Evolutionary conservation across 164 flowering plant genomes (phyloP), one percentile per base, ranked within the genome.

Genomic region (Vitis vinifera): DNA sequence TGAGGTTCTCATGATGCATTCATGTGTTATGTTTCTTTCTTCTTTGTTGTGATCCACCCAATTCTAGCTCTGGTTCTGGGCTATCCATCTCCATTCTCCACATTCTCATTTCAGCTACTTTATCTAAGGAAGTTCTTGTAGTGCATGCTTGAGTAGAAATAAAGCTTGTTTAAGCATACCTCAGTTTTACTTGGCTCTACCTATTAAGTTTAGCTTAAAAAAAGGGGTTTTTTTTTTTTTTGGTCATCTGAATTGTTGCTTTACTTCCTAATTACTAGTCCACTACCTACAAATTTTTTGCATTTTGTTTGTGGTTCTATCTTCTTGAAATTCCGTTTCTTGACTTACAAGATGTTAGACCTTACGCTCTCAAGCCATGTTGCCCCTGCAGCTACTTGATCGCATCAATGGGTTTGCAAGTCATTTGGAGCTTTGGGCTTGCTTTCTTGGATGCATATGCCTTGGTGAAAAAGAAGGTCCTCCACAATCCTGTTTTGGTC

Each of bases 331-430:
- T 15, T 5, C 11, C 6, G 11, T 37, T 50, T 55, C 15, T 29
- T 71, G n/a, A 3, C 44, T 17, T 14, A 0, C 14, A 10, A 15
- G 48, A 29, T 61, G 66, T 69, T 10, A 15, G 8, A 23, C 23
- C 13, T 65, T 51, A 44, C 3, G 8, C 37, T 50, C 37, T 50
- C 51, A 58, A 63, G 2, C 49, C 51, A 56, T 50, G 16, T 67
- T 63, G 17, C 47, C 76, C 71, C 59, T 83, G 73, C 84, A 91
- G 97, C 82, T 91, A 85, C 73, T 76, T 91, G 63, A 79, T 89
- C n/a, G 91, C 90, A 50, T 81, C 94, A 66, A 91, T 89, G 97
- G 89, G 87, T 49, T 79, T 91, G 80, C 94, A 88, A 88, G 71
- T 82, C 8, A 62, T 86, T 17, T 91, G 97, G 97, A 87, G 93